Evolutionary conservation across 83 land plant species (phyloP), one percentile per base, ranked within the genome.

Genomic region (Picea abies): DNA sequence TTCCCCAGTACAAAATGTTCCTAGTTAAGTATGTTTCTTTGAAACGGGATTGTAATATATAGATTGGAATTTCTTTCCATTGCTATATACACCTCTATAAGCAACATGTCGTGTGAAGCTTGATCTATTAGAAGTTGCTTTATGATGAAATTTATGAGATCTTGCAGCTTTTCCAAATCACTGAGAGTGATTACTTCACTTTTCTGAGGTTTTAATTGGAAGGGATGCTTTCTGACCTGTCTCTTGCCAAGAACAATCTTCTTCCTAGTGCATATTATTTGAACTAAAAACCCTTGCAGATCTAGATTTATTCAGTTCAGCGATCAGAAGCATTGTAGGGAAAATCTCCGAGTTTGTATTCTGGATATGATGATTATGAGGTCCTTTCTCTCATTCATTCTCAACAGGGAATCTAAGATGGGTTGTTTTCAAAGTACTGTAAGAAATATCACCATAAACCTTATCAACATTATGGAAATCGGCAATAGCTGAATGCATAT

Each of bases 1-100:
- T 65, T 84, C 89, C 22, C 84, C 87, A 82, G 87, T 88, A 39
- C n/a, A 56, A 60, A 82, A 88, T 16, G 89, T 85, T n/a, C 89
- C 89, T 25, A 88, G 60, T 60, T 88, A 88, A 9, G 79, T 82
- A 72, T 88, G 89, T 67, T 88, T 85, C 78, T 88, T 88, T 19
- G 87, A 79, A 16, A 52, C 79, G 9, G 85, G 87, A 68, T 88
- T 85, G 62, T 88, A 88, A 41, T 79, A 85, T 15, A 85, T 80
- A 3, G 89, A 82, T 81, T 88, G 89, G 35, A 85, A 88, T 67
- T 88, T 88, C 22, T 78, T 81, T n/a, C 89, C 84, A 71, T 82
- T 85, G 23, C 72, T 79, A 60, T 85, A 85, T 23, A 88, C 89
- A 35, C 89, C 89, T 63, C 73, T 78, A 69, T 87, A 72, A 84